Base-by-base conservation (phyloP, 352 stramenopile genomes). In the Pelagophyceae sp. region DNA sequence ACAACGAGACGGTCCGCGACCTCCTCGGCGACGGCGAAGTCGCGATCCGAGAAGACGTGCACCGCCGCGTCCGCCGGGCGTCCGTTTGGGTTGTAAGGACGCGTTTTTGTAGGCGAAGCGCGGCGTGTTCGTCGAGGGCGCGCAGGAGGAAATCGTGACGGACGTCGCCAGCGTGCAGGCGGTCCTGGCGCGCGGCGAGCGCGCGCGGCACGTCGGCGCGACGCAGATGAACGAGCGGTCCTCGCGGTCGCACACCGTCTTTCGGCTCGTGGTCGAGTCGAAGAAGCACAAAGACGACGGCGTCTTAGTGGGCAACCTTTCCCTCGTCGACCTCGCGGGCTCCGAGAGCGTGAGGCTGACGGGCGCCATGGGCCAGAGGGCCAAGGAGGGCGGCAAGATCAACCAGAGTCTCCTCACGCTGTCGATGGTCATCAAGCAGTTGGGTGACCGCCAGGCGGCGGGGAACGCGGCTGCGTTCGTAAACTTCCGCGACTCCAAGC, bases 171-270 rank as follows among this genome's bases (percentile, higher is more conserved):
- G 93, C 74, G 91, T 99, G 64, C 86, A 98, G 72, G 85, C 88
- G 61, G 89, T 96, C 37, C 90, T 99, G 72, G 90, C 94, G 76
- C 86, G 87, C 33, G 96, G 96, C 60, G 96, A 98, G 80, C 97
- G 97, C 85, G 94, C 95, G 79, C 90, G 95, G 38, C 90, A 87
- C 77, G 92, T 98, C 31, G 95, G 92, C 33, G 87, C 93, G 25
- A 99, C 95, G 25, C 87, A 93, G 29, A 99, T 98, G 95, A 99
- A 99, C 82, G 93, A 98, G 79, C 89, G 92, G 38, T 98, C 92
- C 64, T 98, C 92, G 64, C 90, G 96, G 72, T 98, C 92, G 75
- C 95, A 99, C 82, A 98, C 95, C 5, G 97, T 99, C 80, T 98
- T 99, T 80, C 90, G 91, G 60, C 95, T 98, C 77, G 93, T 96